A percentile compares a stretch with the other conserved stretches of the same genome.
phyloP scores from a whole-genome alignment of 2,329 filamentous ascomycete genomes.

The Pseudogymnoascus sp. region DNA sequence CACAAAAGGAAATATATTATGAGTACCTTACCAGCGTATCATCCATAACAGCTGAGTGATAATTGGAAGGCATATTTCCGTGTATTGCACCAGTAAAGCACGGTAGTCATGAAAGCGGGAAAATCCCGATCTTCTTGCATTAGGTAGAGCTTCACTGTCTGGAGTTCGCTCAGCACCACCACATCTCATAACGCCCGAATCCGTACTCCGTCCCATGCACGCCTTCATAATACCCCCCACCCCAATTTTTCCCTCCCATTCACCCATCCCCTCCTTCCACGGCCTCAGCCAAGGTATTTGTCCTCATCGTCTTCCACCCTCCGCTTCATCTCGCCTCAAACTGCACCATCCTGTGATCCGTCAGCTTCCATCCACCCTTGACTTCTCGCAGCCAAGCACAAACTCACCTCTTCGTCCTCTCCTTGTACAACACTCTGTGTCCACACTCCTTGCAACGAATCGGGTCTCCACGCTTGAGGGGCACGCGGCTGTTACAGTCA shows the following conservation, averaged over 20 bases:
- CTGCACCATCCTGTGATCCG: conserved; percentile 75
- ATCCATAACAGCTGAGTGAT: too few species aligned
- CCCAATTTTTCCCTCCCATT: background rate
- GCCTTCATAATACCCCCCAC: background rate
- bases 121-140: background rate
- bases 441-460: conserved; percentile 90
- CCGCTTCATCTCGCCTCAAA: conserved; percentile 82
- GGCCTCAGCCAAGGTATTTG: background rate
- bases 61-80: too few species aligned
- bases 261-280: background rate
- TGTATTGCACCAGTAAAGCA: too few species aligned
- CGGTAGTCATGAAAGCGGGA: background rate
- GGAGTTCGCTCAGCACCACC: background rate
- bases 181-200: background rate
- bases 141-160: conserved; percentile 3
- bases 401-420: conserved; percentile 87
- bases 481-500: conserved; percentile 74
- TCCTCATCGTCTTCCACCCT: conserved; percentile 7
- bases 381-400: conserved; percentile 10
- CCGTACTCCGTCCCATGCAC: conserved; percentile 9
- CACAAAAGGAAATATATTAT: conserved; percentile 14
- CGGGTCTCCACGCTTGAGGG: conserved; percentile 68
- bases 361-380: background rate
- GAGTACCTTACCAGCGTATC: background rate
- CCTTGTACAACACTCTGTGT: conserved; percentile 93